These are phyloP conservation scores for Rhodotorula sp. DNA, from an alignment of 1,284 basidiomycete genomes.

Conservation along the genomic window DNA sequence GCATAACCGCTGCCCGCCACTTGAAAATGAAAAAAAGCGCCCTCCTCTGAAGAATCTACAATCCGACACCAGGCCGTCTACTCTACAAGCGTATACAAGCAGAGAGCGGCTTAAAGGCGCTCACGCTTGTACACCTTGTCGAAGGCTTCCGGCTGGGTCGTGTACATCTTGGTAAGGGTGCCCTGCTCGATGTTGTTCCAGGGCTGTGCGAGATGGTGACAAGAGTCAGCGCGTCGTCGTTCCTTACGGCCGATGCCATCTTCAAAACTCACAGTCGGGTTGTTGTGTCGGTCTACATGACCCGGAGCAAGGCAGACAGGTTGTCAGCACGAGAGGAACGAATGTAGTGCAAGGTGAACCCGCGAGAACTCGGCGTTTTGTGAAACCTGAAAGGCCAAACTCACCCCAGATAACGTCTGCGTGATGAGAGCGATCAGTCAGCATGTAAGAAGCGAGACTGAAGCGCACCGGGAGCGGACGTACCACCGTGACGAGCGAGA, in stretches of 20 bases:
- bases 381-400: background rate
- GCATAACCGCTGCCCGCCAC: background rate
- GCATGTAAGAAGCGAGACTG: background rate
- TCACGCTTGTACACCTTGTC: conserved; percentile 19
- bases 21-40: no score
- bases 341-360: no score
- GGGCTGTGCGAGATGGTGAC: conserved; percentile 4
- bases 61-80: background rate
- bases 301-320: no score
- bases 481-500: conserved; percentile 1
- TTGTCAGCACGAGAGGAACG: no score
- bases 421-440: conserved; percentile 9
- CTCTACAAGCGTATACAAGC: background rate
- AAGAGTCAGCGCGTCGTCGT: background rate
- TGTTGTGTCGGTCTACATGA: conserved; percentile 5
- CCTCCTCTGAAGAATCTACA: background rate
- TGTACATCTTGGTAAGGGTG: conserved; percentile 28
- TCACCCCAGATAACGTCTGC: conserved; percentile 28
- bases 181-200: conserved; percentile 34
- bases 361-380: no score
- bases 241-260: background rate
- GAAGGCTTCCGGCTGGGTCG: conserved; percentile 23
- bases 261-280: conserved; percentile 19
- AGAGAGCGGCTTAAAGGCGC: conserved; percentile 13
- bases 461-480: background rate